Base-by-base conservation (phyloP, 176 grass and related monocot species). In the Coix lacrymajobi region DNA sequence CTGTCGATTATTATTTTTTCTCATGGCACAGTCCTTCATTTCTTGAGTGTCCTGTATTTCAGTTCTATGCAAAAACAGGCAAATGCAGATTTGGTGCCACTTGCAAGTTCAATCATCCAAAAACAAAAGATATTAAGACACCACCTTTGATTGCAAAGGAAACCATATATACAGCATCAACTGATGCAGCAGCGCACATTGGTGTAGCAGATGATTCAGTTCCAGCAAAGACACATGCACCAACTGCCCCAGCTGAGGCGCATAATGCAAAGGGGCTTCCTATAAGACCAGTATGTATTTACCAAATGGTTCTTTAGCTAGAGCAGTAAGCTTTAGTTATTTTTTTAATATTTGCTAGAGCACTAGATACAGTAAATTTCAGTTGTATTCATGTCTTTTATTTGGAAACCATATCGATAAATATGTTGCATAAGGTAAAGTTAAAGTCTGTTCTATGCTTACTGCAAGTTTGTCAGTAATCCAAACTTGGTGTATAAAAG, bases 251-350 rank as follows among this genome's bases (percentile, higher is more conserved):
- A 81, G 87, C 89, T 51, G 46, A 87, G 39, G 57, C 86, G 6
- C 86, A 90, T 85, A 96, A 99, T 64, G 85, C 93, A 60, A 96
- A 99, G 74, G 93, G 93, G 28, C 70, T 94, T 78, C 97, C 97
- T 39, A 79, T 99, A 63, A 89, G 97, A 87, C 73, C 66, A 70
- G 97, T 99, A 94, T 38, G 61, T 72, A 38, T 64, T 70, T 37
- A 83, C 69, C 77, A 62, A 85, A 34, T 88, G 63, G 6, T 46
- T 49, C 46, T 72, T 81, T 57, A 13, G 31, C 45, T 58, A 45
- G 15, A 76, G 15, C 37, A 77, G 14, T 77, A 89, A 64, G n/a
- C 49, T 85, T 85, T 63, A 76, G 52, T 3, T 15, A 41, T 9
- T n/a, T 29, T 62, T 79, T 54, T 39, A n/a, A n/a, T 45, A 46